Evolutionary conservation across 1,284 basidiomycete species (phyloP).

Genomic region (Ceratobasidium sp.): DNA sequence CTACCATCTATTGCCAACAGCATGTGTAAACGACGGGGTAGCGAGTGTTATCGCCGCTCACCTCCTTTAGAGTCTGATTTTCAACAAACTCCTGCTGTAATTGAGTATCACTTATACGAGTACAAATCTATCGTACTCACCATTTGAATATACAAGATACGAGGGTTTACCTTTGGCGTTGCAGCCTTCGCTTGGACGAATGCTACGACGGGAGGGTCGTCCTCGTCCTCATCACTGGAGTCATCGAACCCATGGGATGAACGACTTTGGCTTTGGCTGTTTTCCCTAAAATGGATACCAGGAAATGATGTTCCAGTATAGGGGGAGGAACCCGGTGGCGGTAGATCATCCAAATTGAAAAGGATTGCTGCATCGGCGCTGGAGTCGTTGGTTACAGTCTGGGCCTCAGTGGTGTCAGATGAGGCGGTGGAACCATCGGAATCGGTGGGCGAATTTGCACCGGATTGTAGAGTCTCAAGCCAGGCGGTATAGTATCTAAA

Average conservation of each 20-base stretch:
- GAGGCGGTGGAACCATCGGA: conserved; percentile 49
- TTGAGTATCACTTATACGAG: conserved; percentile 2
- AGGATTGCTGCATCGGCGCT: conserved; percentile 52
- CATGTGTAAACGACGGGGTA: not conserved
- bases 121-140: conserved; percentile 51
- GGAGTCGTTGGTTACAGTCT: conserved; percentile 46
- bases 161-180: conserved; percentile 48
- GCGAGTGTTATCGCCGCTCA: conserved; percentile 47
- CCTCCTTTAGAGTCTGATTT: conserved; percentile 81
- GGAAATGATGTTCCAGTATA: conserved; percentile 66
- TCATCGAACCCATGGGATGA: conserved; percentile 52
- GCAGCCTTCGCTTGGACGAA: conserved; percentile 19
- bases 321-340: conserved; percentile 38
- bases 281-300: conserved; percentile 73
- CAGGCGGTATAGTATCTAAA: conserved; percentile 70
- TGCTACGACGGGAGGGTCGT: conserved; percentile 39
- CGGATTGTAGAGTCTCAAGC: conserved; percentile 69
- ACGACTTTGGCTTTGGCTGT: conserved; percentile 50
- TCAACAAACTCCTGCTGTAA: conserved; percentile 78
- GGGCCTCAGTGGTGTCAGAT: conserved; percentile 54
- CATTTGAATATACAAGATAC: conserved; percentile 90
- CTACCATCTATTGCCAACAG: conserved; percentile 1
- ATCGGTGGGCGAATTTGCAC: conserved; percentile 39
- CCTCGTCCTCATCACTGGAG: conserved; percentile 50
- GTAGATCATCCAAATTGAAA: conserved; percentile 35